Evolutionary conservation across 768 basidiomycete species (phyloP), one percentile per base, ranked within the genome.

Genomic region (Tulasnella sp.): DNA sequence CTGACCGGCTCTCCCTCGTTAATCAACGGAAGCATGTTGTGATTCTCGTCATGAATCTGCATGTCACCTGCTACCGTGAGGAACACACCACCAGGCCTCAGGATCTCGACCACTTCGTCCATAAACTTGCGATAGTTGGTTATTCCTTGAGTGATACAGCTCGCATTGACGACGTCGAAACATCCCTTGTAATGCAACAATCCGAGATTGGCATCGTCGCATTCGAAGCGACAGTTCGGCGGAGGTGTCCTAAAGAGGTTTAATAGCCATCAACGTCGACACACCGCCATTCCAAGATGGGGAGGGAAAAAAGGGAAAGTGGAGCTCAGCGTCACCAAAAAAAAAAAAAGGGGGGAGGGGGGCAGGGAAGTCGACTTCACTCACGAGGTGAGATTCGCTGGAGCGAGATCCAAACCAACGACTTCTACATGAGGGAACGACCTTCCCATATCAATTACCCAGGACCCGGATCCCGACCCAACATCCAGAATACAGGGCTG

Each of bases 171-270:
- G 22, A 75, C 64, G 67, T 75, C 64, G 25, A 67, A 75, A n/a
- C 8, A 36, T 31, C 37, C 64, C 11, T 4, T n/a, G n/a, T 75
- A 75, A 34, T 75, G 74, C 31, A 25, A 17, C n/a, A 75, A 36
- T n/a, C 74, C 74, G 4, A 75, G 58, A 52, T 75, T 75, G 12
- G 45, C 74, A 68, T 75, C 74, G 67, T 75, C 74, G 74, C 58
- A 67, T 39, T 75, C 74, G 25, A 75, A 75, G 5, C 31, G 58
- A 42, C 74, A 75, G 67, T 75, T 75, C 19, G 45, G 36, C 36
- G 74, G 64, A 19, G 74, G 74, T 36, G 36, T 15, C 31, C 74
- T 75, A 37, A 22, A 42, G 71, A 15, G 22, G 22, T 37, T 3
- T 31, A 39, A 34, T 19, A 40, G 17, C 17, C 17, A 12, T 15